Conservation (phyloP, 129 eudicot species). For the Rutidosis leptorrhynchoides region DNA sequence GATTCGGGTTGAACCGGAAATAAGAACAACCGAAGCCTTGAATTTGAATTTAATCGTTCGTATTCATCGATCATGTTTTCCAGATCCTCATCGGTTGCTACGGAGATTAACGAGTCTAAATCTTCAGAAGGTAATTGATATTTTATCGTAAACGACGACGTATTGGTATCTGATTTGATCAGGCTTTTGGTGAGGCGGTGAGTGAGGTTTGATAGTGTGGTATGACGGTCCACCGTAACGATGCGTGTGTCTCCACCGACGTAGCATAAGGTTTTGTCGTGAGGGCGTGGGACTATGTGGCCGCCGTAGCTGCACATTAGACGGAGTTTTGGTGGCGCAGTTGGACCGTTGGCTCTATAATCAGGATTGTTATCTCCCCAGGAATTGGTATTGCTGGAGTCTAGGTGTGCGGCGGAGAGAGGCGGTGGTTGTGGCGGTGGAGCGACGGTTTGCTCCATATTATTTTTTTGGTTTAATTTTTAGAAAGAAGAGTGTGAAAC, state of each 20-base stretch:
- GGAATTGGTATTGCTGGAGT: conserved; percentile 44
- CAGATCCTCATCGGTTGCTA: conserved; percentile 67
- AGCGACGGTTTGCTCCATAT: conserved; percentile 45
- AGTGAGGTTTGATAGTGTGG: conserved; percentile 48
- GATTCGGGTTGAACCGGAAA: conserved; percentile 29
- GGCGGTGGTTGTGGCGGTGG: conserved; percentile 28
- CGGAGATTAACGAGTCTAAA: conserved; percentile 69
- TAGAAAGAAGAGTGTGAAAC: conserved; percentile 17
- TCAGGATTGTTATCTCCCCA: conserved; percentile 31
- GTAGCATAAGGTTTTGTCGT: conserved; percentile 70
- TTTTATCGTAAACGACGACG: conserved; percentile 41
- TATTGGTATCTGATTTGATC: background rate
- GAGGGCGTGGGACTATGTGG: conserved; percentile 90
- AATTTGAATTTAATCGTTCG: conserved; percentile 31
- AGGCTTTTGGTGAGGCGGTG: conserved; percentile 55
- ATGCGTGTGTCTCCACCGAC: conserved; percentile 86
- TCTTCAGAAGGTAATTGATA: conserved; percentile 85
- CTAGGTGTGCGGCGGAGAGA: conserved; percentile 24
- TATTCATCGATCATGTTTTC: conserved; percentile 87
- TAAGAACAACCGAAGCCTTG: conserved; percentile 27
- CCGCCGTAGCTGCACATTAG: conserved; percentile 93
- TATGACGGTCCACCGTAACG: conserved; percentile 62
- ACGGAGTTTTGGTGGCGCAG: conserved; percentile 52
- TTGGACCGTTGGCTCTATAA: conserved; percentile 15
- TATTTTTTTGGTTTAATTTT: background rate